Evolutionary conservation across 2,329 filamentous ascomycete genomes (phyloP), one percentile per base, ranked within the genome.

Genomic region (Xenosphaeropsis pyriputrescens): DNA sequence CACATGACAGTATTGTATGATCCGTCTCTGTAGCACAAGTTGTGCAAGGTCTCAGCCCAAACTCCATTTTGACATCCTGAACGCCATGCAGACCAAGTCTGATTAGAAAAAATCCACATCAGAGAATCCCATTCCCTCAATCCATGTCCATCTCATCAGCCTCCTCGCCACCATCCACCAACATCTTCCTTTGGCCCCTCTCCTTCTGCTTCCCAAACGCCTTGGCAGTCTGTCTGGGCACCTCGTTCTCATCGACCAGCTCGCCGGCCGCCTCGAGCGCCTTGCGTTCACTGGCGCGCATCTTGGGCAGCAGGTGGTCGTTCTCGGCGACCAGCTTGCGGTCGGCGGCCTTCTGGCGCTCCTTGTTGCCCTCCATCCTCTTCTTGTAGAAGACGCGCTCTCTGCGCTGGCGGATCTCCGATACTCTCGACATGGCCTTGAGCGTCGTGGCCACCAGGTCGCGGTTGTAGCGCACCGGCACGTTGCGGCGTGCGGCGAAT

Each of bases 361-460:
- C 82, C 63, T 82, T 79, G 65, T 93, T 93, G 59, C 88, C 88
- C 37, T 78, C 78, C 83, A 96, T 86, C 57, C 91, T 79, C 57
- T 81, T 79, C 74, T 85, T 88, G 70, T 94, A 95, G 65, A 95
- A 94, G 47, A 81, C 81, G 50, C 85, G 74, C 70, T 96, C 89
- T 56, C 91, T 74, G 56, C 78, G 75, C 41, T 74, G 62, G 39
- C 86, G 71, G 61, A 96, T 89, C 68, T 95, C 88, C 52, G 74
- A 68, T 51, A 96, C 79, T 46, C 89, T 75, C 62, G 85, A 72
- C 86, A 98, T 98, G 48, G 88, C 89, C 57, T 82, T 76, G 60
- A 96, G 70, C 13, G 91, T 96, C 54, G 82, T 85, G 50, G 74
- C 71, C 46, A 94, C 77, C 46, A 94, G 75, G 50, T 93, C 85